Conservation (phyloP, 2,329 filamentous ascomycete genomes). For the Xenoacremonium recifei region DNA sequence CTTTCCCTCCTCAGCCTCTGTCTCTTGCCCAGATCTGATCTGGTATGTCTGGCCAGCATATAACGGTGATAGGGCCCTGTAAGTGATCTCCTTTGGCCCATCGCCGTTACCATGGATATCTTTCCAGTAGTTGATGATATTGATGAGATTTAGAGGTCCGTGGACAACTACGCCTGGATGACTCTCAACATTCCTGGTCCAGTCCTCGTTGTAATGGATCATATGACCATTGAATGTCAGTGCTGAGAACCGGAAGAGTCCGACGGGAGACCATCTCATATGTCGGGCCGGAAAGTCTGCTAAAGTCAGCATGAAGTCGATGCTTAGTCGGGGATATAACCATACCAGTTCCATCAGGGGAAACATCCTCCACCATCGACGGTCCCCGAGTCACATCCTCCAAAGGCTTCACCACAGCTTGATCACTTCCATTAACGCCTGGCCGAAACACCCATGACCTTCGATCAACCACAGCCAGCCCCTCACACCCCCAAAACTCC, state of each 20-base stretch:
- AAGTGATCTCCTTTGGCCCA: slow-evolving; percentile 48
- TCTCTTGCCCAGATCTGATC: slow-evolving; percentile 53
- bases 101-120: slow-evolving; percentile 42
- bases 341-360: background rate
- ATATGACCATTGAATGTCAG: slow-evolving; percentile 84
- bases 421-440: slow-evolving; percentile 22
- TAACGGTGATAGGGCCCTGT: slow-evolving; percentile 67
- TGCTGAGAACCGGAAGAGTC: slow-evolving; percentile 78
- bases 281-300: slow-evolving; percentile 26
- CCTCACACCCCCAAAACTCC: slow-evolving; percentile 50
- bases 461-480: slow-evolving; percentile 52
- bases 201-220: slow-evolving; percentile 75
- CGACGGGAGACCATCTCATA: slow-evolving; percentile 44
- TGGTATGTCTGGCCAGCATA: slow-evolving; percentile 65
- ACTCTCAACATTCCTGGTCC: slow-evolving; percentile 63
- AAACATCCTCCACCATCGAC: slow-evolving; percentile 25
- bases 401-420: slow-evolving; percentile 17
- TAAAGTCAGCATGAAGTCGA: background rate
- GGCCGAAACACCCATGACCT: slow-evolving; percentile 50
- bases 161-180: slow-evolving; percentile 75
- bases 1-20: slow-evolving; percentile 31
- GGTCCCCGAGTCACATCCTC: slow-evolving; percentile 16
- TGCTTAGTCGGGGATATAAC: slow-evolving; percentile 6
- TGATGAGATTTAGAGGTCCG: slow-evolving; percentile 73
- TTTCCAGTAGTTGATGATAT: slow-evolving; percentile 68